Percentiles rank a stretch among this genome's conserved stretches.
Evolutionary conservation across 2,329 filamentous ascomycete genomes (phyloP).

Genomic region (Penicillium palitans): DNA sequence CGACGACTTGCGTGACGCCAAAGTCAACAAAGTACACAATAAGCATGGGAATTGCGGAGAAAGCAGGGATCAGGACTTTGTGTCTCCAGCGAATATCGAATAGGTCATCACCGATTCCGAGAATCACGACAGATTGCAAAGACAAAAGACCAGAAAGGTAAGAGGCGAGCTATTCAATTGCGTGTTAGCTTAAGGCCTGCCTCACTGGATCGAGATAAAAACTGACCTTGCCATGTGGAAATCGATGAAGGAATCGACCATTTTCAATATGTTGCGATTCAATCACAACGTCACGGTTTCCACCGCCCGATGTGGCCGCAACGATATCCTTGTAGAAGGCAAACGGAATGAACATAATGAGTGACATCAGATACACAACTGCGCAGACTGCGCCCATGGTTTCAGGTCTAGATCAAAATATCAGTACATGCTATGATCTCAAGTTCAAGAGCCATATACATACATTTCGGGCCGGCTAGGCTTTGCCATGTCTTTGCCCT

Average conservation of each 20-base stretch:
- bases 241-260: conserved; percentile 83
- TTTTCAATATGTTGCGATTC: conserved; percentile 72
- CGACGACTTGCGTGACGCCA: conserved; percentile 90
- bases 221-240: conserved; percentile 86
- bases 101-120: conserved; percentile 91
- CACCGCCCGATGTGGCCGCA: conserved; percentile 87
- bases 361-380: conserved; percentile 81
- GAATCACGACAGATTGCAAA: conserved; percentile 83
- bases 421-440: conserved; percentile 6
- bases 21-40: conserved; percentile 99
- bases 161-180: conserved; percentile 71
- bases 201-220: background rate
- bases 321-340: conserved; percentile 99
- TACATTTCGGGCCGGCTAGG: conserved; percentile 71
- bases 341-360: conserved; percentile 93
- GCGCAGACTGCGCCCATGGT: conserved; percentile 95
- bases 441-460: conserved; percentile 27
- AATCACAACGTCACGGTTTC: conserved; percentile 82
- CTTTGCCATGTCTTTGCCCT: conserved; percentile 86
- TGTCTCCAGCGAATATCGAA: conserved; percentile 99
- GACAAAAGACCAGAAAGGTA: conserved; percentile 94
- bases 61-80: conserved; percentile 96
- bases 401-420: conserved; percentile 63
- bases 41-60: conserved; percentile 88
- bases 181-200: conserved; percentile 2